Base-by-base conservation (phyloP, 2,329 filamentous ascomycete species). In the Sclerotinia trifoliorum region DNA sequence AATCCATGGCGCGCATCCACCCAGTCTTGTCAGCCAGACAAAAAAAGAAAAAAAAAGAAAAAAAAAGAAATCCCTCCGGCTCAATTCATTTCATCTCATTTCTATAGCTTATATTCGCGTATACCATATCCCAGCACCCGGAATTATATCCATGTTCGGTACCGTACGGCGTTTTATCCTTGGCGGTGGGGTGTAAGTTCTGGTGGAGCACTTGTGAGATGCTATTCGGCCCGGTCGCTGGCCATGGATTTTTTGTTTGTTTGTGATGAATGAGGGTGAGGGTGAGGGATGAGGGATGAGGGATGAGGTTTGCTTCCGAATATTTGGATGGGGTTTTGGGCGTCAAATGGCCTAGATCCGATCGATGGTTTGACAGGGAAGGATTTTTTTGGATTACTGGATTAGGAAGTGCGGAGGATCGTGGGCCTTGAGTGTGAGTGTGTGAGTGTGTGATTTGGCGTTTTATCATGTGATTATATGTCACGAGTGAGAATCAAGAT, bases 341-440 rank as follows among this genome's bases (percentile, higher is more conserved):
- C 58, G 58, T 61, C 4, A 19, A 3, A n/a, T 46, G 21, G 58
- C 13, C 58, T 61, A 46, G 58, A 61, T 48, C 19, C 17, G 44
- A 15, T 57, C 29, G 32, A 42, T 57, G n/a, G 21, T 1, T n/a
- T 17, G 6, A 11, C 26, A 60, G 56, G 56, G 56, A 26, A 46
- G 7, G 39, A 3, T 21, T 29, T 21, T 48, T 29, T 17, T 17
- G 42, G 29, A 46, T 29, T 2, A 6, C 24, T 35, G 57, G 24
- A 32, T 4, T 60, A 32, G 57, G 39, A 29, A 60, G 32, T 61
- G 57, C 57, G 57, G 57, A 61, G 57, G 44, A 15, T 42, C 11
- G 13, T 15, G 39, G 39, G 39, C 39, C 39, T 4, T 42, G 39
- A 11, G 3, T 13, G 13, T 42, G 13, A 42, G 39, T 39, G 7